These are phyloP conservation scores for Dissophora ornata DNA, from an alignment of 192 early-diverging fungal species.

Conservation along the genomic window DNA sequence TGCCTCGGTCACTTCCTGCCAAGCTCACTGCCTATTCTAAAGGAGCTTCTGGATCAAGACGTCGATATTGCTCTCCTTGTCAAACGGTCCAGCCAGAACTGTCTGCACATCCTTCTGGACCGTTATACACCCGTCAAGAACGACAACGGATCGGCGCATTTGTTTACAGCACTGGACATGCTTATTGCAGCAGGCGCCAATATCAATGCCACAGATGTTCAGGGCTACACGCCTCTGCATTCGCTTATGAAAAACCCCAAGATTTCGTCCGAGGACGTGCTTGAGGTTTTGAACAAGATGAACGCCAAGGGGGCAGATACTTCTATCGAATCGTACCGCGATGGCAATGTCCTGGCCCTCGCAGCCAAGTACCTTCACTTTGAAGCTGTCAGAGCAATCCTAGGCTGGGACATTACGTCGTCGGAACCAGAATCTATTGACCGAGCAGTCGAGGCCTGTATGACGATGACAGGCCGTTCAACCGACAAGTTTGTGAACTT, in stretches of 20 bases:
- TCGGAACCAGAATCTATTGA: conserved; percentile 52
- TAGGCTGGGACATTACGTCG: conserved; percentile 24
- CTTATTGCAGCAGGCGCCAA: conserved; percentile 28
- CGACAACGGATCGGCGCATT: conserved; percentile 39
- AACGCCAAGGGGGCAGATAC: conserved; percentile 49
- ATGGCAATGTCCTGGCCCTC: conserved; percentile 44
- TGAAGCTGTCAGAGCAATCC: conserved; percentile 30
- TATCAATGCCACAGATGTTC: conserved; percentile 39
- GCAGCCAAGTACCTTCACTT: conserved; percentile 54
- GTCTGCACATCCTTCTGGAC: conserved; percentile 46
- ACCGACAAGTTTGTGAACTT: conserved; percentile 54
- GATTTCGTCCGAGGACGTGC: conserved; percentile 85
- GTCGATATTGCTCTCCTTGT: conserved; percentile 17
- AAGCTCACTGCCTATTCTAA: conserved; percentile 35
- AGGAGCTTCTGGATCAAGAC: conserved; percentile 48
- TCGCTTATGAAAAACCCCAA: conserved; percentile 92
- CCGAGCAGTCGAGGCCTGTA: conserved; percentile 40
- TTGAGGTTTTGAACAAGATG: conserved; percentile 26
- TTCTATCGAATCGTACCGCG: conserved; percentile 20
- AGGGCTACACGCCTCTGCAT: conserved; percentile 57
- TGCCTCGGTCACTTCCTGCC: conserved; percentile 49
- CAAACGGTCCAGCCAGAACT: conserved; percentile 42
- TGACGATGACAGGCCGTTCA: conserved; percentile 51
- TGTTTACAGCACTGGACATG: conserved; percentile 31
- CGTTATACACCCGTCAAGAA: conserved; percentile 52